Conservation (phyloP, 495 filamentous ascomycete species). For the Aspergillus wentii region DNA sequence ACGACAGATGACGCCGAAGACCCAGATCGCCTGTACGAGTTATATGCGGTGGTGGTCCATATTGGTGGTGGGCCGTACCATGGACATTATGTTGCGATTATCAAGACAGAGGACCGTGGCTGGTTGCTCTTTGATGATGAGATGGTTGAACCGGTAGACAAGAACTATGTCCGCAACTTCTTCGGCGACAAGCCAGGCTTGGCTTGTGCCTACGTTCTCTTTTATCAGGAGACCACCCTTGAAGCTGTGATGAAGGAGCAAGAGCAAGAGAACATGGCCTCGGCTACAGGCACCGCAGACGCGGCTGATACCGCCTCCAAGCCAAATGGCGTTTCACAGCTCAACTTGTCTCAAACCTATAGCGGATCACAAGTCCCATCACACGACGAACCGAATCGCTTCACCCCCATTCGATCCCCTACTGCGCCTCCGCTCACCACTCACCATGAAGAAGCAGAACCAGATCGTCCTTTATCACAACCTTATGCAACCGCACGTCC, state of each 20-base stretch:
- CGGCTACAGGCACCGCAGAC: slow-evolving; percentile 39
- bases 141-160: slow-evolving; percentile 96
- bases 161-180: slow-evolving; percentile 94
- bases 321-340: slow-evolving; percentile 30
- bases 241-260: slow-evolving; percentile 85
- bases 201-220: slow-evolving; percentile 94
- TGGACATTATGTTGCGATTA: slow-evolving; percentile 94
- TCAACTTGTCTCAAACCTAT: slow-evolving; percentile 33
- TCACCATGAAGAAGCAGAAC: slow-evolving; percentile 27
- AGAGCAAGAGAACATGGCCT: slow-evolving; percentile 67
- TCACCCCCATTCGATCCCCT: slow-evolving; percentile 52
- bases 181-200: slow-evolving; percentile 89
- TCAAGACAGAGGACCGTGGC: slow-evolving; percentile 93
- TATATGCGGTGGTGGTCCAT: slow-evolving; percentile 98
- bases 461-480: slow-evolving; percentile 14
- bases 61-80: slow-evolving; percentile 98
- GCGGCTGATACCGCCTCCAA: slow-evolving; percentile 50
- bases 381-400: slow-evolving; percentile 42
- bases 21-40: slow-evolving; percentile 88
- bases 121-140: slow-evolving; percentile 98
- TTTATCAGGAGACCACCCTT: slow-evolving; percentile 94
- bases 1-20: slow-evolving; percentile 97
- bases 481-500: slow-evolving; percentile 7
- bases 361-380: slow-evolving; percentile 36
- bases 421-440: slow-evolving; percentile 52